Evolutionary conservation across 768 basidiomycete genomes (phyloP).

Genomic region (Auriscalpium microsporum): DNA sequence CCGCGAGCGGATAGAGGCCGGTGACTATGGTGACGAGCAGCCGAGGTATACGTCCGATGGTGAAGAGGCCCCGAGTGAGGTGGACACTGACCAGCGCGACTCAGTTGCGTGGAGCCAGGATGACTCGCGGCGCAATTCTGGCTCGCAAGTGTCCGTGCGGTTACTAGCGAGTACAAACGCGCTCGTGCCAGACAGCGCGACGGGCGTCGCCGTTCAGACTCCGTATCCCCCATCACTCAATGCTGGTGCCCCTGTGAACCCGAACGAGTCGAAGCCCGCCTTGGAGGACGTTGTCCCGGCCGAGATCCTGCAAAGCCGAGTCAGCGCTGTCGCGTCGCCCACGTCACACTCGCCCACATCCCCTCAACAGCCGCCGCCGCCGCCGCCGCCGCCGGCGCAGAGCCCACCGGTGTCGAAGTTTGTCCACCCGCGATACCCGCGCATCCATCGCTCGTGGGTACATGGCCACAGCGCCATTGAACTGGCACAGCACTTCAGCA

Average conservation of each 20-base stretch:
- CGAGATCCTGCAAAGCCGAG: slow-evolving; percentile 56
- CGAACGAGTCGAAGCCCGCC: slow-evolving; percentile 39
- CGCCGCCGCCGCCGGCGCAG: slow-evolving; percentile 4
- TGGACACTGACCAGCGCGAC: neutral
- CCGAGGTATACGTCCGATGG: slow-evolving; percentile 46
- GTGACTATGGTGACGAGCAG: slow-evolving; percentile 55
- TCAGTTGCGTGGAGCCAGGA: slow-evolving; percentile 1
- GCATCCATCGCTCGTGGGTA: slow-evolving; percentile 65
- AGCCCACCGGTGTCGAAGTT: slow-evolving; percentile 3
- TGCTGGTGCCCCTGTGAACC: slow-evolving; percentile 9
- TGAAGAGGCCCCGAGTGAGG: slow-evolving; percentile 20
- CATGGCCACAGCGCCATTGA: slow-evolving; percentile 49
- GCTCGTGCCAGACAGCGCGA: slow-evolving; percentile 4
- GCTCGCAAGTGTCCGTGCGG: slow-evolving; percentile 5
- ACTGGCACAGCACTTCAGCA: slow-evolving; percentile 71
- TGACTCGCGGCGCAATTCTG: slow-evolving; percentile 1
- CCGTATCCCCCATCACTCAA: neutral
- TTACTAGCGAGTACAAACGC: neutral
- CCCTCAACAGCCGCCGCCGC: slow-evolving; percentile 19
- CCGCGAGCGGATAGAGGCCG: slow-evolving; percentile 53
- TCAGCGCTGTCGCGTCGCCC: slow-evolving; percentile 26
- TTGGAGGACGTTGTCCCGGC: slow-evolving; percentile 56
- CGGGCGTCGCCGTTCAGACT: neutral
- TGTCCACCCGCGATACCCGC: slow-evolving; percentile 10
- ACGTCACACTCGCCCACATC: slow-evolving; percentile 25